phyloP scores from a whole-genome alignment of 179 eudicot species.

The Heliamphora pulchella region DNA sequence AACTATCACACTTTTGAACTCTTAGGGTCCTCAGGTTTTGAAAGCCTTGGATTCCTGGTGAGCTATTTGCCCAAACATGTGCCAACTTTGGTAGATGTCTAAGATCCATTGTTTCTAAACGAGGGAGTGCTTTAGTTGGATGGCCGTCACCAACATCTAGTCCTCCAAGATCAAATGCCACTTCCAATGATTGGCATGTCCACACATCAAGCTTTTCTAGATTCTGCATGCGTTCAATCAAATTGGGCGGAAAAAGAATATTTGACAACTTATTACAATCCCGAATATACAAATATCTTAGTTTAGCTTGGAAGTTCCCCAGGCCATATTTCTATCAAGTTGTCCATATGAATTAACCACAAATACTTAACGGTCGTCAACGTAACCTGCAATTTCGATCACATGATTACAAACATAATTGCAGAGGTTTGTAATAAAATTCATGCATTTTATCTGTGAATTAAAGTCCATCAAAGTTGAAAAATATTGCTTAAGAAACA shows the following conservation, averaged over 20 bases:
- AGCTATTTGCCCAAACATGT: not conserved
- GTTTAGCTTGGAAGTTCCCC: not conserved
- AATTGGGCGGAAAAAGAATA: not conserved
- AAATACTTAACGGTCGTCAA: not conserved
- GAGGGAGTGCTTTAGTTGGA: not conserved
- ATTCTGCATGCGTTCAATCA: not conserved
- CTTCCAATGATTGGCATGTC: not conserved
- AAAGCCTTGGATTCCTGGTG: not conserved
- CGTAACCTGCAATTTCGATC: not conserved
- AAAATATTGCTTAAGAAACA: too few relatives aligned
- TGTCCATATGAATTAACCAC: not conserved
- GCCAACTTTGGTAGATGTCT: not conserved
- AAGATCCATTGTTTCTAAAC: not conserved
- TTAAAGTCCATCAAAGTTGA: too few relatives aligned
- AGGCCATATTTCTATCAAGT: not conserved
- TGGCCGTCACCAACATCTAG: not conserved
- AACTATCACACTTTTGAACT: not conserved
- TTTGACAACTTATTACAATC: not conserved
- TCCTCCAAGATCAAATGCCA: not conserved
- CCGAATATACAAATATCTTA: not conserved
- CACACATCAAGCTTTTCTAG: not conserved
- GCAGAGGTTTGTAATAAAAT: too few relatives aligned
- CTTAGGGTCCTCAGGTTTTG: not conserved
- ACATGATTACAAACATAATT: not conserved
- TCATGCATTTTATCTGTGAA: too few relatives aligned